Evolutionary conservation across 176 grass and related monocot species (phyloP).

Genomic region (Oryza rufipogon): DNA sequence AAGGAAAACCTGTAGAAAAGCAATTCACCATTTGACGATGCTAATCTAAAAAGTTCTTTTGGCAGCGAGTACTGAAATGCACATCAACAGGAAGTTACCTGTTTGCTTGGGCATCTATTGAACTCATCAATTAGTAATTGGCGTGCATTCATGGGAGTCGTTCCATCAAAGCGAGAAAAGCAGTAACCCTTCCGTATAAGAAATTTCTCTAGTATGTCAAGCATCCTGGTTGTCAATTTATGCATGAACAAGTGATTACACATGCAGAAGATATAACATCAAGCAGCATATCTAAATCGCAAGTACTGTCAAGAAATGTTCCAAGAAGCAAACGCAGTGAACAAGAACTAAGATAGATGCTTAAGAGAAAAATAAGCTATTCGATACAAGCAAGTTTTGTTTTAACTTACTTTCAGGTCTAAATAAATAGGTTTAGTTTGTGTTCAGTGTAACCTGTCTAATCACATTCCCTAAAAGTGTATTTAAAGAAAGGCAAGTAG

Average conservation of each 20-base stretch:
- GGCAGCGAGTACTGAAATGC: slow-evolving; percentile 18
- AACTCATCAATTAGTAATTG: slow-evolving; percentile 92
- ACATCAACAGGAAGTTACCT: slow-evolving; percentile 49
- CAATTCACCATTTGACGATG: slow-evolving; percentile 1
- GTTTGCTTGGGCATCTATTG: slow-evolving; percentile 96
- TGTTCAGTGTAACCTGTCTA: background rate
- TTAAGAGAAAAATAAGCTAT: slow-evolving; percentile 2
- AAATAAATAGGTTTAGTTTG: background rate
- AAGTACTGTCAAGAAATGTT: slow-evolving; percentile 16
- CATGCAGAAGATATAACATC: slow-evolving; percentile 21
- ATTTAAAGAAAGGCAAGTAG: background rate
- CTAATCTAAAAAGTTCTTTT: slow-evolving; percentile 29
- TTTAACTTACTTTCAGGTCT: slow-evolving; percentile 18
- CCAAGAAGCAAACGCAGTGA: slow-evolving; percentile 12
- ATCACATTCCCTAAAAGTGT: background rate
- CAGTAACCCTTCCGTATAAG: slow-evolving; percentile 97
- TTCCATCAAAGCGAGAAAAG: slow-evolving; percentile 96
- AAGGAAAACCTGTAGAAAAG: slow-evolving; percentile 81
- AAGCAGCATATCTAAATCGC: slow-evolving; percentile 41
- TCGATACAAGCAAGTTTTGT: background rate
- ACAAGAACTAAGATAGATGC: background rate
- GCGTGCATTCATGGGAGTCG: slow-evolving; percentile 90
- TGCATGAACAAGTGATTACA: slow-evolving; percentile 35
- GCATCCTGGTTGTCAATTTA: slow-evolving; percentile 72
- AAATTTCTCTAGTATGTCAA: slow-evolving; percentile 98